These are phyloP conservation scores for Ploettnerulaceae sp. DNA, from an alignment of 2,329 filamentous ascomycete species.

Conservation along the genomic window DNA sequence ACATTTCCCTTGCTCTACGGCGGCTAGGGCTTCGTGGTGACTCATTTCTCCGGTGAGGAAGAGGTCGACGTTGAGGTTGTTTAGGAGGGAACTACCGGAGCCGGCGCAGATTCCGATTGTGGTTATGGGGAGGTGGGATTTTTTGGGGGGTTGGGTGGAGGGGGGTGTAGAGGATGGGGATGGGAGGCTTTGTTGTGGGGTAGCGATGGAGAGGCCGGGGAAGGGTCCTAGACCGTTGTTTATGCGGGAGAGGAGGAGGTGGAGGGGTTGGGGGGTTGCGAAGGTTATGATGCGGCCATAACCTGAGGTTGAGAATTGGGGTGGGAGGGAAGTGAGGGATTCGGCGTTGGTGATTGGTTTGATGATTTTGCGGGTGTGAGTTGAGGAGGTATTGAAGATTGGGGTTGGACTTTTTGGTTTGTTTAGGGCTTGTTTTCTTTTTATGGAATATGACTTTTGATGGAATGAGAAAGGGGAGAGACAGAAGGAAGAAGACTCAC, in stretches of 20 bases:
- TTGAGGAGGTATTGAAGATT: conserved; percentile 7
- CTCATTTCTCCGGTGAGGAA: conserved; percentile 89
- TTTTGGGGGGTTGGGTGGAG: conserved; percentile 15
- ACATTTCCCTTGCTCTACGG: conserved; percentile 75
- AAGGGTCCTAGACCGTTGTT: conserved; percentile 14
- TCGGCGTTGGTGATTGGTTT: conserved; percentile 28
- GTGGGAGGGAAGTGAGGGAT: conserved; percentile 18
- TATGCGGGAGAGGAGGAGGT: conserved; percentile 26
- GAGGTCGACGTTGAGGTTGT: conserved; percentile 66
- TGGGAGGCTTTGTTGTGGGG: conserved; percentile 32
- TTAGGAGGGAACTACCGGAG: conserved; percentile 74
- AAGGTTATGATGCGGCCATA: conserved; percentile 34
- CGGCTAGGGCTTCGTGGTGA: conserved; percentile 85
- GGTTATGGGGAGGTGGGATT: conserved; percentile 43
- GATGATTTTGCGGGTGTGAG: conserved; percentile 23
- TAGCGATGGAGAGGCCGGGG: conserved; percentile 27
- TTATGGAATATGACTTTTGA: too few relatives aligned
- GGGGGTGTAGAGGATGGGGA: too few relatives aligned
- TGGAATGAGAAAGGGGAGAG: too few relatives aligned
- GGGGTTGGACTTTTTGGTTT: conserved; percentile 19
- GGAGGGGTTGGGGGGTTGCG: conserved; percentile 23
- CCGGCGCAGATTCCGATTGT: conserved; percentile 86
- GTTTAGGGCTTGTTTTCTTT: background rate
- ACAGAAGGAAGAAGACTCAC: background rate
- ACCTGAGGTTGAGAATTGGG: conserved; percentile 30